Conservation (phyloP, 139 green algal species). For the Coelastrella sp. region DNA sequence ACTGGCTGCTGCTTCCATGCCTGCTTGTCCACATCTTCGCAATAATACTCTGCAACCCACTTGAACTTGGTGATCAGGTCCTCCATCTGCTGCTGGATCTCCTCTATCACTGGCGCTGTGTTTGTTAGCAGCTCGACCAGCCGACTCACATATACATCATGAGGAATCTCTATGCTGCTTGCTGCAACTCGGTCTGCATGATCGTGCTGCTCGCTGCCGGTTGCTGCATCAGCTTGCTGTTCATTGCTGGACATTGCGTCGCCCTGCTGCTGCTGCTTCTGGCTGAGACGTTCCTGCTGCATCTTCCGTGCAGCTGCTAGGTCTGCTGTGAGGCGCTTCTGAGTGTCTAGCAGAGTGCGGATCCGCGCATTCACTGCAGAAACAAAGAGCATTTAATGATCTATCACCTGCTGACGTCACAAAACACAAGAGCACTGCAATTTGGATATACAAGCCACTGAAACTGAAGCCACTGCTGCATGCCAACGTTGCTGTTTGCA, state of each 20-base stretch:
- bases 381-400: not conserved
- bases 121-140: not conserved
- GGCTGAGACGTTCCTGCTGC: slow-evolving; percentile 16
- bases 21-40: slow-evolving; percentile 25
- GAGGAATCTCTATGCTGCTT: not conserved
- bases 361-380: slow-evolving; percentile 17
- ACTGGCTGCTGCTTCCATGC: slow-evolving; percentile 42
- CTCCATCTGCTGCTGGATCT: slow-evolving; percentile 14
- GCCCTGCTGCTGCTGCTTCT: slow-evolving; percentile 23
- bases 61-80: slow-evolving; percentile 14
- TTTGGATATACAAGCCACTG: too few relatives aligned
- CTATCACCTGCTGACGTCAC: too few relatives aligned
- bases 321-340: slow-evolving; percentile 29
- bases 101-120: not conserved
- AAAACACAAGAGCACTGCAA: too few relatives aligned
- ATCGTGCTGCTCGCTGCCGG: not conserved
- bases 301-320: slow-evolving; percentile 6
- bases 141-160: not conserved
- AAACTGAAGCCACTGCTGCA: too few relatives aligned
- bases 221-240: not conserved
- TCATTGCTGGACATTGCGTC: not conserved
- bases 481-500: too few relatives aligned
- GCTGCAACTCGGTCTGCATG: not conserved
- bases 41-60: slow-evolving; percentile 32
- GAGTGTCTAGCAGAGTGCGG: slow-evolving; percentile 16